A percentile compares a stretch with the other conserved stretches of the same genome.
Conservation (phyloP, 306 rosid species). For the Canavalia ensiformis region DNA sequence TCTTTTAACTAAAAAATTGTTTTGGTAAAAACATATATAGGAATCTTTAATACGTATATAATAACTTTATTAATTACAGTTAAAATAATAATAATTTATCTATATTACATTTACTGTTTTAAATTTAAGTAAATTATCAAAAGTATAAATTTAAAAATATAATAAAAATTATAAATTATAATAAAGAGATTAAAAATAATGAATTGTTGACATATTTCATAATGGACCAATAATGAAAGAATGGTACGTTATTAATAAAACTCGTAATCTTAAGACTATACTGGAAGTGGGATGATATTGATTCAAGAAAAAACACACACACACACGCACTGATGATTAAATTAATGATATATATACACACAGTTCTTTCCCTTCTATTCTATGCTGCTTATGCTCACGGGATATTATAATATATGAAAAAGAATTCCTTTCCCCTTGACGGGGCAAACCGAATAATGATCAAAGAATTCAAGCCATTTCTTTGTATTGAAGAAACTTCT, state of each 20-base stretch:
- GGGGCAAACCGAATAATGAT: slow-evolving; percentile 53
- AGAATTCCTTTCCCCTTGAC: slow-evolving; percentile 57
- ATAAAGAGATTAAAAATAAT: too few species aligned
- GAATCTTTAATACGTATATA: neutral
- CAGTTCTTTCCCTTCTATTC: neutral
- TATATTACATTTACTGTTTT: too few species aligned
- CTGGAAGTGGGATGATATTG: slow-evolving; percentile 16
- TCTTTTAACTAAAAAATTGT: neutral
- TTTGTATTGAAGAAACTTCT: slow-evolving; percentile 58
- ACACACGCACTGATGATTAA: neutral
- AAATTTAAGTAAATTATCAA: too few species aligned
- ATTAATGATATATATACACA: neutral
- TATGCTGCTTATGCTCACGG: neutral
- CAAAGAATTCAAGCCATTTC: slow-evolving; percentile 69
- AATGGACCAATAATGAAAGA: too few species aligned
- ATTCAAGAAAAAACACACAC: too few species aligned
- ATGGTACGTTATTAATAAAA: neutral
- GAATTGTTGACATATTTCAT: too few species aligned
- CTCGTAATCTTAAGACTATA: neutral
- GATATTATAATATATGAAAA: neutral
- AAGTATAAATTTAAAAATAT: too few species aligned
- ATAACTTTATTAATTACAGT: neutral
- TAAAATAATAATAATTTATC: neutral
- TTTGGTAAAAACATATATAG: neutral
- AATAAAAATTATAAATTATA: too few species aligned